Percentiles rank a stretch among this genome's conserved stretches.
These are phyloP conservation scores for Backusella sp. DNA, from an alignment of 192 early-diverging fungal species.

Conservation along the genomic window DNA sequence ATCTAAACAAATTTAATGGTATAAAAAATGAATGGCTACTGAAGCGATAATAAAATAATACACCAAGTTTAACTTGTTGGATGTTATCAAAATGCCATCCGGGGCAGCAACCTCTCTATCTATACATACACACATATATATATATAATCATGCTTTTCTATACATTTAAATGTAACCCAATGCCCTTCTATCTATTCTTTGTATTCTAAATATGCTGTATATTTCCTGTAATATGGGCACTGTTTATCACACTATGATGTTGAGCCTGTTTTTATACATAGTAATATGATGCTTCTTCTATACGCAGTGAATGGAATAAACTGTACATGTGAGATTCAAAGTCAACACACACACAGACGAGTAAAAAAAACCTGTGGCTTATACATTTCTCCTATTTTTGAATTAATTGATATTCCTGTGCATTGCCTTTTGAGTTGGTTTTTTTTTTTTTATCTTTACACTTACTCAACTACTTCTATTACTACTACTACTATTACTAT, in stretches of 20 bases:
- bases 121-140: neutral
- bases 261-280: too few relatives aligned
- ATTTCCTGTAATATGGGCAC: too few relatives aligned
- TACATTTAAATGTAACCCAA: neutral
- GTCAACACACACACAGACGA: too few relatives aligned
- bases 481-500: neutral
- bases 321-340: too few relatives aligned
- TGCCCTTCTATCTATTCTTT: neutral
- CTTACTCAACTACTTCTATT: neutral
- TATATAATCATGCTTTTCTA: neutral
- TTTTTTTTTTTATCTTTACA: neutral
- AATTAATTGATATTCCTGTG: too few relatives aligned
- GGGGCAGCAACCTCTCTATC: neutral
- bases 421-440: too few relatives aligned
- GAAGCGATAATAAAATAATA: neutral
- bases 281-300: too few relatives aligned
- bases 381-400: too few relatives aligned
- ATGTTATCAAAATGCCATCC: neutral
- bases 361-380: too few relatives aligned
- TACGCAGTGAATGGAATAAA: neutral
- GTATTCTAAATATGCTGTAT: neutral
- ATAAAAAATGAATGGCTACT: neutral
- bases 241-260: too few relatives aligned
- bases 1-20: too few relatives aligned
- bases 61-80: neutral